A percentile compares a stretch with the other conserved stretches of the same genome.
Conservation (phyloP, 768 basidiomycete genomes). For the Pleurotus eryngii region DNA sequence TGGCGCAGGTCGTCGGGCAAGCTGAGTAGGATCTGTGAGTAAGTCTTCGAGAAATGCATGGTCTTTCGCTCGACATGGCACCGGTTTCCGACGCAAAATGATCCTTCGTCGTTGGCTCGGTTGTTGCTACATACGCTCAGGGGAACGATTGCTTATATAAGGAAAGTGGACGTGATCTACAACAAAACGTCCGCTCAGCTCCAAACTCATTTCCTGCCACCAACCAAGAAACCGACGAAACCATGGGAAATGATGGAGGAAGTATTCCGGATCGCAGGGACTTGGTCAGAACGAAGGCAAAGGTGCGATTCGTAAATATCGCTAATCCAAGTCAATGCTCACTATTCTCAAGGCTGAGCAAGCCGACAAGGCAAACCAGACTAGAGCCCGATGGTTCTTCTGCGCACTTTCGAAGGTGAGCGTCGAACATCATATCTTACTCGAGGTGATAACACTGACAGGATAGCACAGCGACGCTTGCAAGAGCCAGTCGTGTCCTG, state of each 20-base stretch:
- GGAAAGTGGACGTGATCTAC: no score
- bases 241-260: conserved; percentile 88
- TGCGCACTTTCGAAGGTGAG: conserved; percentile 93
- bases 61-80: no score
- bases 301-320: conserved; percentile 40
- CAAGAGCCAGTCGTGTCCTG: conserved; percentile 90
- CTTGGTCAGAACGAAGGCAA: conserved; percentile 68
- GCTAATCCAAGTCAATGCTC: background rate
- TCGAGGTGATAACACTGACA: background rate
- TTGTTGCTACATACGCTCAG: no score
- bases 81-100: no score
- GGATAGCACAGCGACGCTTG: conserved; percentile 59
- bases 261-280: conserved; percentile 84
- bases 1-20: conserved; percentile 77
- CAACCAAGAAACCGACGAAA: background rate
- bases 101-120: no score
- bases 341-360: conserved; percentile 57
- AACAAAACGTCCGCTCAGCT: no score
- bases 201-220: background rate
- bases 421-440: background rate
- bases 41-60: conserved; percentile 79
- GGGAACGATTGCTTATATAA: no score
- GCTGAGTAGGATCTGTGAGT: conserved; percentile 53
- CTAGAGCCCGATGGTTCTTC: conserved; percentile 84
- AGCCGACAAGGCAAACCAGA: conserved; percentile 88